Base-by-base conservation (phyloP, 1,284 basidiomycete genomes). In the Ceratobasidium sp. region DNA sequence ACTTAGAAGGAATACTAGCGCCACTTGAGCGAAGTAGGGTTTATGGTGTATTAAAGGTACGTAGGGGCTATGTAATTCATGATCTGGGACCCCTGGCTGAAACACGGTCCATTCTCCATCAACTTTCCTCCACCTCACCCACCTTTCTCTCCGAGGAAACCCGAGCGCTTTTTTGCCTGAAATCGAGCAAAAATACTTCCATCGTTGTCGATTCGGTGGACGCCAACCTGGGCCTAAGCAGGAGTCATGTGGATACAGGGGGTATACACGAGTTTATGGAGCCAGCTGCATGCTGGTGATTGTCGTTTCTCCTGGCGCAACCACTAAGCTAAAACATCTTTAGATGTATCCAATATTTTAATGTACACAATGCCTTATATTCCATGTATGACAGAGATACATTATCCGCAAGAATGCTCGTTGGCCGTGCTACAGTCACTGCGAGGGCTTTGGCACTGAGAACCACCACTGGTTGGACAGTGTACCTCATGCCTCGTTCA, bases 21-120 rank as follows among this genome's bases (percentile, higher is more conserved):
- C 64, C 64, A 67, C 64, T 57, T 67, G 39, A 18, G 1, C 28
- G 41, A 18, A 53, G 12, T 18, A 18, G 28, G 23, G 34, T n/a
- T 67, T 57, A 14, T 5, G 28, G 16, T 57, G 50, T 45, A 41
- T 67, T 53, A 9, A 53, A 36, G 39, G 52, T 67, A 32, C 53
- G 52, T 53, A 41, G 14, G 30, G 18, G 21, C 14, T 39, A 6
- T 14, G 14, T 6, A 39, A 28, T 46, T 23, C 18, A 26, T 36
- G 6, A 48, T 36, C n/a, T 34, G 21, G 9, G 8, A 64, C 28
- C 41, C 2, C 26, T 16, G 8, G 64, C 64, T 67, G 64, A 67
- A 67, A 67, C 64, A 30, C 30, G 9, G 46, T 23, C 50, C 4
- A 16, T 23, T 32, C 50, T 43, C 36, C 52, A 67, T 39, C 6